phyloP scores from a whole-genome alignment of 2,329 filamentous ascomycete genomes.

The Conoideocrella luteorostrata region DNA sequence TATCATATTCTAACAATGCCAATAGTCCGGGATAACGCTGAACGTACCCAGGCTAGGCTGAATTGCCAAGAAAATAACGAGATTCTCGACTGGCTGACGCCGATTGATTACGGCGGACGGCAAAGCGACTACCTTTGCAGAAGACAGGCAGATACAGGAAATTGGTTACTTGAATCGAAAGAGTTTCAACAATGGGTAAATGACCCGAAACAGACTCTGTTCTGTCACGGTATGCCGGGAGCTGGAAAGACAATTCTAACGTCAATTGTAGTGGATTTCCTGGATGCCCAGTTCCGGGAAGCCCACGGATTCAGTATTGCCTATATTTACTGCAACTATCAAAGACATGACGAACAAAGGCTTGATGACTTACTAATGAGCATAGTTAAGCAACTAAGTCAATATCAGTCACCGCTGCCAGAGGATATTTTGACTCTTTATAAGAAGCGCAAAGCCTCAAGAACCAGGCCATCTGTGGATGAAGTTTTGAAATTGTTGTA shows the following conservation, averaged over 20 bases:
- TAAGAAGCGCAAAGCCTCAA: background rate
- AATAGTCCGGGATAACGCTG: no score
- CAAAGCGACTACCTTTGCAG: no score
- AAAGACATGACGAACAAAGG: slow-evolving; percentile 18
- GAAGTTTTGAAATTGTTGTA: background rate
- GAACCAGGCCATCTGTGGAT: background rate
- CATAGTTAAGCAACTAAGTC: slow-evolving; percentile 25
- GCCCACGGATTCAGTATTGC: slow-evolving; percentile 16
- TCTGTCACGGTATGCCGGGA: background rate
- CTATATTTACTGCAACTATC: slow-evolving; percentile 28
- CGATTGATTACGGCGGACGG: no score
- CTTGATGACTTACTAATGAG: slow-evolving; percentile 19
- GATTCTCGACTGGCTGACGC: no score
- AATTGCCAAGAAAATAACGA: no score
- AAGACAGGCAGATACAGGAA: no score
- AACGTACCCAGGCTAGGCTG: no score
- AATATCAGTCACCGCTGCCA: slow-evolving; percentile 9
- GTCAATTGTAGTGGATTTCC: slow-evolving; percentile 12
- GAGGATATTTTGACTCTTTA: background rate
- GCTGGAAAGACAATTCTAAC: slow-evolving; percentile 9
- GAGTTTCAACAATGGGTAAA: no score
- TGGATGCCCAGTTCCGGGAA: slow-evolving; percentile 11
- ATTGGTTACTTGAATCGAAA: no score
- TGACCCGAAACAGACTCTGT: no score
- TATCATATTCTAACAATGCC: no score